Evolutionary conservation across 768 basidiomycete genomes (phyloP), one percentile per base, ranked within the genome.

Genomic region (Boletus huronensis): DNA sequence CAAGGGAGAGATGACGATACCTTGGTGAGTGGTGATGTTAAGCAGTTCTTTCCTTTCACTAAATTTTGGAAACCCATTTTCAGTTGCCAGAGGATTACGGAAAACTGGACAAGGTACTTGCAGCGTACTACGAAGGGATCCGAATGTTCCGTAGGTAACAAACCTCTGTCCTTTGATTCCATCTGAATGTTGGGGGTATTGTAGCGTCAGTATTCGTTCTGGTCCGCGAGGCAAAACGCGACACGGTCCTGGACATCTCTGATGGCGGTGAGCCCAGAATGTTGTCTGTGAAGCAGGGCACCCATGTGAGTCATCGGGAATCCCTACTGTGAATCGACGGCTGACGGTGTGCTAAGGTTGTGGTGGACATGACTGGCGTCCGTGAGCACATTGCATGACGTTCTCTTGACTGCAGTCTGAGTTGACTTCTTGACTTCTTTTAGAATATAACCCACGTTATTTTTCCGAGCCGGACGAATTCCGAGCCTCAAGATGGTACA

Each of bases 401-500:
- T 34, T 35, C 35, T 16, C 21, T 25, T 19, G 44, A 26, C n/a
- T 26, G 17, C 38, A 32, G 14, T 39, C 13, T 13, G 10, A 36
- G 46, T 52, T 39, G 58, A 43, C n/a, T 2, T 36, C 13, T 54
- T n/a, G n/a, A n/a, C n/a, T n/a, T n/a, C n/a, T n/a, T 36, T n/a
- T 54, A 75, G 77, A 74, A 39, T 70, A 74, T 58, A 71, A 75
- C 53, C 64, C 70, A 4, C 61, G 64, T 8, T 64, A 72, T 50
- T 76, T 74, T 54, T 54, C 67, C 11, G 70, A 75, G 8, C 76
- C 77, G 1, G 61, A 70, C 14, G 63, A 67, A 34, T 76, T 67
- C 55, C 62, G 65, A 25, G 71, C 75, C 14, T 69, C 70, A 19
- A 64, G 75, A 39, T 79, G 77, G 77, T 70, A 72, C 45, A 68